Percentiles rank a stretch among this genome's conserved stretches.
phyloP scores from a whole-genome alignment of 208 protist species.

The Leishmania aethiopica region DNA sequence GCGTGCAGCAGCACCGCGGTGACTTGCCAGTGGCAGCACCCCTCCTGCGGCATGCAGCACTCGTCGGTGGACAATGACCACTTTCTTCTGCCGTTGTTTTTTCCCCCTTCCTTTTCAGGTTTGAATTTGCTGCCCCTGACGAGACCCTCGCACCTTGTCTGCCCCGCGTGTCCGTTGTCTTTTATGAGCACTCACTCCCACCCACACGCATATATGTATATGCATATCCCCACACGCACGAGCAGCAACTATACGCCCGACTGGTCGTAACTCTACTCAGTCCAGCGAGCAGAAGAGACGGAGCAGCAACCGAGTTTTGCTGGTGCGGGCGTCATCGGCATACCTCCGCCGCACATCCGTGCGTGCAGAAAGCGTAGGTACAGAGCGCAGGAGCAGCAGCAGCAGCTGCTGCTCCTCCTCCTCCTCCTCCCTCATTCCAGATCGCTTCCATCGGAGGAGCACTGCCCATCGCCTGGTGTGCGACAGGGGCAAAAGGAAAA shows the following conservation, averaged over 20 bases:
- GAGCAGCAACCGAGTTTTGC: not conserved
- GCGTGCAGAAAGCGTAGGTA: not conserved
- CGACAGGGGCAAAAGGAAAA: not conserved
- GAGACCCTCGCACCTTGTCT: not conserved
- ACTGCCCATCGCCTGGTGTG: not conserved
- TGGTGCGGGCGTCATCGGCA: not conserved
- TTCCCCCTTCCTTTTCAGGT: not conserved
- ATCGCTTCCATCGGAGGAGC: not conserved
- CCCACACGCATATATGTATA: not conserved
- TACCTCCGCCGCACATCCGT: too few species aligned
- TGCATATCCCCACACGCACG: too few species aligned
- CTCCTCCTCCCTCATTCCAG: not conserved
- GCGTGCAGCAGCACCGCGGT: not conserved
- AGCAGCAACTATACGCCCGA: not conserved
- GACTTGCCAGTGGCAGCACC: not conserved
- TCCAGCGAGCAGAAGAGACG: not conserved
- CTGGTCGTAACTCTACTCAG: not conserved
- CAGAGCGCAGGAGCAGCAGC: not conserved
- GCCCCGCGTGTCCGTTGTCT: not conserved
- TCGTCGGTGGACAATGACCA: not conserved
- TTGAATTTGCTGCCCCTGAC: not conserved
- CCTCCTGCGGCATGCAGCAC: not conserved
- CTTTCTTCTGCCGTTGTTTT: not conserved
- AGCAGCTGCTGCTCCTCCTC: not conserved
- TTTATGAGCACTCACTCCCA: not conserved